Conservation (phyloP, 1,284 basidiomycete species). For the Cryptococcus jaspeensis region DNA sequence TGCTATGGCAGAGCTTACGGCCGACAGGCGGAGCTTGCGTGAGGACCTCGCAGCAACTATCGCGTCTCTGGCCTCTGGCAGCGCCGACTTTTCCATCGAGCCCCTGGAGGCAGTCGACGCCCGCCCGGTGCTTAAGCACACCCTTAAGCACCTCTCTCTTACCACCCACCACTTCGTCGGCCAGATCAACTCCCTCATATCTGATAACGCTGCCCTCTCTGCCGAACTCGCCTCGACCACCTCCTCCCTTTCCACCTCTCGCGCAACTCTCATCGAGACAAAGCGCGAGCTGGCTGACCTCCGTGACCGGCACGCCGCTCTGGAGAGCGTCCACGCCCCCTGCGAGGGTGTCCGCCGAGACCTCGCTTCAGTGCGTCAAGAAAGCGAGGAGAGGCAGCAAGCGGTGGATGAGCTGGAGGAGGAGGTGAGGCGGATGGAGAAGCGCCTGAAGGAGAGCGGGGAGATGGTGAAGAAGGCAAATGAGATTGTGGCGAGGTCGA, state of each 20-base stretch:
- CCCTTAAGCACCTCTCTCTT: conserved; percentile 15
- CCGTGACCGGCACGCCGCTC: conserved; percentile 3
- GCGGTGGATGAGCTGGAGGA: conserved; percentile 13
- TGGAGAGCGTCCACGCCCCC: conserved; percentile 17
- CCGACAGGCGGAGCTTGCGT: conserved; percentile 7
- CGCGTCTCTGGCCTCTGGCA: background rate
- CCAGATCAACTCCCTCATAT: conserved; percentile 7
- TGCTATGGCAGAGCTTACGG: background rate
- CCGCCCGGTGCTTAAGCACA: conserved; percentile 12
- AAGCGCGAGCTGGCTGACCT: conserved; percentile 15
- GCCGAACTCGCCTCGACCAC: conserved; percentile 3
- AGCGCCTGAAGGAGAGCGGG: conserved; percentile 16
- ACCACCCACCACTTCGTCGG: conserved; percentile 2
- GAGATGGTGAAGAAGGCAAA: conserved; percentile 31
- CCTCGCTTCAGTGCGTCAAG: background rate
- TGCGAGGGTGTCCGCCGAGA: conserved; percentile 9
- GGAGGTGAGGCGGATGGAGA: conserved; percentile 14
- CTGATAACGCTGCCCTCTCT: conserved; percentile 10
- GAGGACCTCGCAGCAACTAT: background rate
- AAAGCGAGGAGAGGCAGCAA: conserved; percentile 3
- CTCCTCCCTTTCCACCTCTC: conserved; percentile 1
- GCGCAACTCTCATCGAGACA: conserved; percentile 8
- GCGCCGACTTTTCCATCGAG: background rate
- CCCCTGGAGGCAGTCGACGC: background rate
- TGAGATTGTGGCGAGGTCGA: conserved; percentile 23